These are phyloP conservation scores for Fusarium verrucosum DNA, from an alignment of 2,329 filamentous ascomycete species.

Conservation along the genomic window DNA sequence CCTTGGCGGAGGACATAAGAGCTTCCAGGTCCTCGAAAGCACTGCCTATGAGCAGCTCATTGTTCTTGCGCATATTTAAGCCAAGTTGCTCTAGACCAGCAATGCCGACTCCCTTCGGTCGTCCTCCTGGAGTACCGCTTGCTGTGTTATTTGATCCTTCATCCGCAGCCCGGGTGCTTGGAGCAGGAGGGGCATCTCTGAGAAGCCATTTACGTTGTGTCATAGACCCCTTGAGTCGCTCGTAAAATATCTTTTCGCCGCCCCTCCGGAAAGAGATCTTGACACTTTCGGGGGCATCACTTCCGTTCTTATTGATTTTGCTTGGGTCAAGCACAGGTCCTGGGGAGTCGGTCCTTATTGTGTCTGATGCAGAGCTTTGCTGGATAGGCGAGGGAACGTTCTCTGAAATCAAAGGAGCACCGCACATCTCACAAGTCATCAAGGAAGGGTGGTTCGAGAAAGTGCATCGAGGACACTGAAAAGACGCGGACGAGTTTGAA, in stretches of 20 bases:
- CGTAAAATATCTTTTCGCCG: slow-evolving; percentile 89
- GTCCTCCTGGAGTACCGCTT: slow-evolving; percentile 43
- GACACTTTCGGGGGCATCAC: slow-evolving; percentile 76
- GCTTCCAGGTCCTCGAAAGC: slow-evolving; percentile 97
- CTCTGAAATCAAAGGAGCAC: slow-evolving; percentile 73
- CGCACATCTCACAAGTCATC: slow-evolving; percentile 88
- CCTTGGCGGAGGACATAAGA: slow-evolving; percentile 96
- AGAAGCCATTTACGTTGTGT: slow-evolving; percentile 96
- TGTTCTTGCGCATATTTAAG: slow-evolving; percentile 86
- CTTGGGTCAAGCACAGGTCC: slow-evolving; percentile 69
- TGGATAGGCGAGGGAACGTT: slow-evolving; percentile 50
- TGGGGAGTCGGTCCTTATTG: slow-evolving; percentile 74
- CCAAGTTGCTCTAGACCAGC: slow-evolving; percentile 90
- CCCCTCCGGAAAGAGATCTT: slow-evolving; percentile 93
- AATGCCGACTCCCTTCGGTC: slow-evolving; percentile 79
- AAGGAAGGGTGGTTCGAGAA: slow-evolving; percentile 93
- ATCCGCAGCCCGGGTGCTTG: slow-evolving; percentile 59
- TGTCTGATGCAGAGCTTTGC: slow-evolving; percentile 50
- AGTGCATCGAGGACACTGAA: slow-evolving; percentile 86
- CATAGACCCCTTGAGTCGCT: slow-evolving; percentile 86
- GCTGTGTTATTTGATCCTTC: slow-evolving; percentile 47
- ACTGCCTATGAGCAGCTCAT: slow-evolving; percentile 89
- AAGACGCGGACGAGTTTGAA: slow-evolving; percentile 49
- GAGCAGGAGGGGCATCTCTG: slow-evolving; percentile 87
- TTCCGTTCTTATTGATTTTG: slow-evolving; percentile 46